Base-by-base conservation (phyloP, 1,284 basidiomycete species). In the Takashimella tepidaria region DNA sequence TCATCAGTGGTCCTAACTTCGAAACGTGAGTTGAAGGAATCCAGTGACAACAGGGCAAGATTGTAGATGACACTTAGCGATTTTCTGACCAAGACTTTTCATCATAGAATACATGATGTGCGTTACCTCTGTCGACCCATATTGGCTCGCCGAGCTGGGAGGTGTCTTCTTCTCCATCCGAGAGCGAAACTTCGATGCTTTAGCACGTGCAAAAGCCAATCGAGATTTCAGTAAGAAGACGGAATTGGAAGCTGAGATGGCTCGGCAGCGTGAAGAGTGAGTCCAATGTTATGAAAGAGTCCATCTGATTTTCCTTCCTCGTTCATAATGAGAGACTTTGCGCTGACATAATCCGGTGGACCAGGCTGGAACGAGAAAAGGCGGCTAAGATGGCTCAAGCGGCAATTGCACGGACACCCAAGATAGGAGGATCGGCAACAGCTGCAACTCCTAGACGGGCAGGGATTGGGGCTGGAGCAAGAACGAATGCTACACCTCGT, bases 91-190 rank as follows among this genome's bases (percentile, higher is more conserved):
- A n/a, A n/a, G n/a, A n/a, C n/a, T n/a, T n/a, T n/a, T n/a, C n/a
- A n/a, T n/a, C n/a, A n/a, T 56, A 69, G 73, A 80, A 65, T 95
- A 97, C 76, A 95, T 96, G 91, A 93, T 91, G 20, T 90, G 92
- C 70, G 92, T 98, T 13, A 96, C 93, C 1, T 86, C 92, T 0
- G 88, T 97, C 52, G 91, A 97, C 69, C 86, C 92, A 3, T 91
- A 92, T 74, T 97, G 93, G 92, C 82, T 97, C 27, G 91, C 91
- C 64, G 89, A 95, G 59, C 82, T 93, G 49, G 91, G 92, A 56
- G 89, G 90, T 48, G 89, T 95, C 16, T 96, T 95, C 80, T 97
- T 89, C 78, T 92, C 89, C 25, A 90, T 93, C 53, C 86, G 90
- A 68, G 91, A 96, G 78, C 91, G 93, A 79, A 90, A 90, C 78